These are phyloP conservation scores for Pleurostoma richardsiae DNA, from an alignment of 2,329 filamentous ascomycete species.

Conservation along the genomic window DNA sequence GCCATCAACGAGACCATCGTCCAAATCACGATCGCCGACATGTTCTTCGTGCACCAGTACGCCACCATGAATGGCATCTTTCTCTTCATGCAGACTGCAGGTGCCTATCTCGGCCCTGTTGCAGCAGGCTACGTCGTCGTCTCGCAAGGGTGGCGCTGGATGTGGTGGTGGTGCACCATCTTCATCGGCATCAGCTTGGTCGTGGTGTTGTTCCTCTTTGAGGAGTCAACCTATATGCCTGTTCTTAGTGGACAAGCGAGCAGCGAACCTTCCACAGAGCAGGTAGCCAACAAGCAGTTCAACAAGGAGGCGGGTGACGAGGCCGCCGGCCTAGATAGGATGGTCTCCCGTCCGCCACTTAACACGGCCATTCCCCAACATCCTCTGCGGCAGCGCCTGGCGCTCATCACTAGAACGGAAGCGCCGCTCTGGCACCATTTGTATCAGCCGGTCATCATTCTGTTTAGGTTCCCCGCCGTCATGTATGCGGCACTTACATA, in stretches of 20 bases:
- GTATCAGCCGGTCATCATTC: not conserved
- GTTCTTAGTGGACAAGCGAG: slow-evolving; percentile 1
- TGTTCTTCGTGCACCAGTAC: slow-evolving; percentile 23
- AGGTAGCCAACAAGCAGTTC: not conserved
- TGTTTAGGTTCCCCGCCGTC: not conserved
- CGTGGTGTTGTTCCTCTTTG: not conserved
- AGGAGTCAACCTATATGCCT: not conserved
- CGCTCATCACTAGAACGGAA: not conserved
- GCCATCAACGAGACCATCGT: slow-evolving; percentile 31
- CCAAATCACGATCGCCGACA: slow-evolving; percentile 28
- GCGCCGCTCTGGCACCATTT: not conserved
- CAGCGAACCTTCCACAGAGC: not conserved
- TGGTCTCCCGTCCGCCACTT: not conserved
- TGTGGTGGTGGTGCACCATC: slow-evolving; percentile 15
- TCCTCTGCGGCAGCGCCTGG: slow-evolving; percentile 1
- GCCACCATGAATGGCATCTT: slow-evolving; percentile 21
- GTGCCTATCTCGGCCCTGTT: slow-evolving; percentile 11
- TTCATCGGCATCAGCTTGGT: not conserved
- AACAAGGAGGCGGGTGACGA: not conserved
- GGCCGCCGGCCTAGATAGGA: not conserved
- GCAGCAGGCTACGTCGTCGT: slow-evolving; percentile 12
- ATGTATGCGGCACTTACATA: slow-evolving; percentile 32
- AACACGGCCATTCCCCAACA: not conserved
- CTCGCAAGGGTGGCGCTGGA: slow-evolving; percentile 22
- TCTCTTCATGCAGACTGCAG: slow-evolving; percentile 17